Evolutionary conservation across 1,284 basidiomycete genomes (phyloP).

Genomic region (Exobasidium cylindrosporum): DNA sequence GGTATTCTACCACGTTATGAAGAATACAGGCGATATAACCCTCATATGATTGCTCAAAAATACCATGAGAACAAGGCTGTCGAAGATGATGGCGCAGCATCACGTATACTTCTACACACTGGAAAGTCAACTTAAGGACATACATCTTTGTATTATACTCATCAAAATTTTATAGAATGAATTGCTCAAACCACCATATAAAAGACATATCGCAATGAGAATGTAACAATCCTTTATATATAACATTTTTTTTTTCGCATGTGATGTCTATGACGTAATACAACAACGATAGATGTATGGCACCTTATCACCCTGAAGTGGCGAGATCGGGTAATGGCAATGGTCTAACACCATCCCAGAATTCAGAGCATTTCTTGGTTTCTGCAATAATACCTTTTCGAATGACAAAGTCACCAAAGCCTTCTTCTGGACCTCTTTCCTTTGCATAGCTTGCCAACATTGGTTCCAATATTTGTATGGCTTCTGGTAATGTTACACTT

Average conservation of each 20-base stretch:
- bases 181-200: not conserved
- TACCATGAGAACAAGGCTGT: not conserved
- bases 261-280: not conserved
- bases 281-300: not conserved
- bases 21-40: not conserved
- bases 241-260: too few relatives aligned
- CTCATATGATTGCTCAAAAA: conserved; percentile 2
- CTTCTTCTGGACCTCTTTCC: conserved; percentile 83
- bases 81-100: not conserved
- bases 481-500: conserved; percentile 88
- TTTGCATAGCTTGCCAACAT: conserved; percentile 92
- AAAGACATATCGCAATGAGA: not conserved
- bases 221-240: not conserved
- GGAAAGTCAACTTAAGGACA: too few relatives aligned
- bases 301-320: not conserved
- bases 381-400: conserved; percentile 49
- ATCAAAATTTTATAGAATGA: not conserved
- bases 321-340: conserved; percentile 8
- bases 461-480: conserved; percentile 78
- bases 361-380: conserved; percentile 40
- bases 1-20: conserved; percentile 1
- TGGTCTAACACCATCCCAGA: conserved; percentile 25
- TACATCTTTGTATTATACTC: not conserved
- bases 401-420: conserved; percentile 93
- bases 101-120: not conserved